Evolutionary conservation across 2,329 filamentous ascomycete species (phyloP), one percentile per base, ranked within the genome.

Genomic region (Colletotrichum salicis): DNA sequence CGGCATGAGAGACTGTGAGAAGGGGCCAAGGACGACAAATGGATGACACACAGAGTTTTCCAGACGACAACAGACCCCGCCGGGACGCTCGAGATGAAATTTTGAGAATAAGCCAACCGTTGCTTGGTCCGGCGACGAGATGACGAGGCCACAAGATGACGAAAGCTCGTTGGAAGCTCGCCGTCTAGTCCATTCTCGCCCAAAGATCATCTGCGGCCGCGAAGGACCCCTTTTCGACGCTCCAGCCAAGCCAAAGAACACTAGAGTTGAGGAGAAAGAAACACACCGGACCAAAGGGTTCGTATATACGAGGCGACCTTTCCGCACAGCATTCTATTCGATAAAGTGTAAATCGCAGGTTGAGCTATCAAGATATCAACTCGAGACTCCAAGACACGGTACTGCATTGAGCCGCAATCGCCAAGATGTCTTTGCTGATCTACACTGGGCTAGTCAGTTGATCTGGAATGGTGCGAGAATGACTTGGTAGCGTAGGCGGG

Each of bases 91-190:
- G 29, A 65, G 37, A 33, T 31, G 24, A 56, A 41, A 27, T 27
- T n/a, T n/a, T 29, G 54, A 29, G 60, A 69, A 52, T 55, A 45
- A 59, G 67, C 67, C 54, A 52, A 41, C 41, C 56, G 56, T 24
- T 33, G 61, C 57, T 22, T 67, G 48, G 24, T 35, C 67, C 56
- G 56, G 60, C 63, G 24, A 67, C 56, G 56, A 70, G 67, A 70
- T 56, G 62, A 67, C 56, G 62, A 60, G 19, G 37, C 41, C 33
- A 27, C 41, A 22, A 52, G 11, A 52, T 29, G 55, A 61, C 15
- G 15, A 35, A 35, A 52, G 60, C 31, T 27, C 22, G 48, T 54
- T 15, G 12, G n/a, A 19, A 15, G 22, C 27, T n/a, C 55, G 12
- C 54, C 29, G 54, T 24, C 29, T 31, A 64, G 52, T 45, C 51